These are phyloP conservation scores for Stephania japonica DNA, from an alignment of 164 flowering plant genomes.

Conservation along the genomic window DNA sequence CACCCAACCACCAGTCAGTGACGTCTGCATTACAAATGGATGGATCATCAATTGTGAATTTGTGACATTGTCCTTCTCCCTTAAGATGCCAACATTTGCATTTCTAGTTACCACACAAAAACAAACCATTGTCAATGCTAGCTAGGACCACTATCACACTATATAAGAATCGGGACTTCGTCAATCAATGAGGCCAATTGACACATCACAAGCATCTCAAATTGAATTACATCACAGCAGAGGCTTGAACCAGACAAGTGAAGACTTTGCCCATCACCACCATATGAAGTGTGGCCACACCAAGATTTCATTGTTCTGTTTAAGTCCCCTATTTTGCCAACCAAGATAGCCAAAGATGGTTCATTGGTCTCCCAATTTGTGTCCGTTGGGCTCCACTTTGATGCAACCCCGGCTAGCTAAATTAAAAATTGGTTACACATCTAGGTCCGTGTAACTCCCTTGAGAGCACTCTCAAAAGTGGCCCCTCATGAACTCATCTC, in stretches of 20 bases:
- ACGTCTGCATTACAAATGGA: background rate
- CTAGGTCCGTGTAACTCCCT: background rate
- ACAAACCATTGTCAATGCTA: background rate
- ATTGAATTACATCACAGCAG: background rate
- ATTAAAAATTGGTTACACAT: too few species aligned
- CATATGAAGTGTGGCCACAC: background rate
- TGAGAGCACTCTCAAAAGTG: background rate
- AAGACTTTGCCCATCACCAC: background rate
- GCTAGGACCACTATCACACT: background rate
- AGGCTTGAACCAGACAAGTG: background rate
- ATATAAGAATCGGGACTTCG: too few species aligned
- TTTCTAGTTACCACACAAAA: background rate
- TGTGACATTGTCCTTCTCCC: background rate
- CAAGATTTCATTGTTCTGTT: background rate
- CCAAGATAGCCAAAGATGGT: background rate
- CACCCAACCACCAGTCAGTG: background rate
- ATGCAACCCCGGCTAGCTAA: background rate
- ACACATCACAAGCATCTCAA: background rate
- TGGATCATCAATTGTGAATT: background rate
- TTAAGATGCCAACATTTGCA: background rate
- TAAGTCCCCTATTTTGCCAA: background rate
- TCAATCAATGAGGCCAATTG: background rate
- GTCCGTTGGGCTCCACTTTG: background rate
- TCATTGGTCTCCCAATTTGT: background rate
- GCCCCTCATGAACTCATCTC: background rate